Base-by-base conservation (phyloP, 805 yeast genomes). In the Wickerhamomyces chambardii region DNA sequence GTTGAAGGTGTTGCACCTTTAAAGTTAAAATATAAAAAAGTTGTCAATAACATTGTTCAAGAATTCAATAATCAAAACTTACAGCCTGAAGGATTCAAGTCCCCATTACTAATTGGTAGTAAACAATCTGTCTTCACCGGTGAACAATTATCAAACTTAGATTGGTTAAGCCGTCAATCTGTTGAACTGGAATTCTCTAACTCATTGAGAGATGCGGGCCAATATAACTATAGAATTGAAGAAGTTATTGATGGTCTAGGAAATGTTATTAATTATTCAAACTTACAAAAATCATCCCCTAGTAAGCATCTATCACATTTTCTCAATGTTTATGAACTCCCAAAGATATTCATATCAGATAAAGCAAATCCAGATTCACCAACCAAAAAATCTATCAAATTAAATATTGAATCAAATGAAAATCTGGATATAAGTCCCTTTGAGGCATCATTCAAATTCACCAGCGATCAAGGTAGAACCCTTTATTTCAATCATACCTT, bases 1-100 rank as follows among this genome's bases (percentile, higher is more conserved):
- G 71, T 79, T 1, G 57, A 63, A 15, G 97, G 97, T 35, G 83
- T 86, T 2, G 79, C 90, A 1, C 97, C 98, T 0, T 56, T 83
- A 38, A 70, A 70, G 17, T 58, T 83, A 26, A 61, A 64, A 29
- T 80, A 79, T 48, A 69, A 67, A 31, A 75, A 74, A 40, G 46
- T 63, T 14, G 53, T 68, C 17, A 58, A 60, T 37, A 63, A 52
- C 19, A 48, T 59, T 17, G 50, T 48, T n/a, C 55, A 57, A 12
- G 48, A 46, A 25, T 50, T 59, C 31, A 53, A 56, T 24, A 71
- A 70, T 35, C 68, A 68, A 31, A 59, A 66, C 30, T 45, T 70
- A 17, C 72, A 67, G 36, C 81, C 83, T 2, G 73, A 68, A 31
- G 57, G 55, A 30, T 68, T 73, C 37, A 54, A 59, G 17, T 71